phyloP scores from a whole-genome alignment of 768 basidiomycete species.

The Roridomyces roridus region DNA sequence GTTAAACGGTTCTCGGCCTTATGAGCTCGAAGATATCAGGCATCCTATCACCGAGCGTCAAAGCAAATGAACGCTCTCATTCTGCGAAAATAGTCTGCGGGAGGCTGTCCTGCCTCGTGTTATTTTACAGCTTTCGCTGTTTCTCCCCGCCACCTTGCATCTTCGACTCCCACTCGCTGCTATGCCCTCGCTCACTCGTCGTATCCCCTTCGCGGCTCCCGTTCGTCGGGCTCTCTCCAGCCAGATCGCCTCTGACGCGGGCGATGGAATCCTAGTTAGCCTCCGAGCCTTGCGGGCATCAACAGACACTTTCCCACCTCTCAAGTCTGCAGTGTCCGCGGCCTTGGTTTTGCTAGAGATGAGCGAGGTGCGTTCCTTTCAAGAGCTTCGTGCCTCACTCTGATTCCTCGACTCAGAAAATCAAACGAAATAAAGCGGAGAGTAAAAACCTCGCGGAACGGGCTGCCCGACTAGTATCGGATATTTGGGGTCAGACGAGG shows the following conservation, averaged over 20 bases:
- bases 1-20: too few species aligned
- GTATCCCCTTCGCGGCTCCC: background rate
- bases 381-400: too few species aligned
- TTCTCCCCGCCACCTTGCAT: too few species aligned
- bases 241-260: background rate
- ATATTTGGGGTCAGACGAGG: slow-evolving; percentile 10
- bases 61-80: too few species aligned
- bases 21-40: too few species aligned
- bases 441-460: background rate
- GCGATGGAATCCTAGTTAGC: background rate
- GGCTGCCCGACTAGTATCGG: background rate
- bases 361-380: background rate
- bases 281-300: background rate
- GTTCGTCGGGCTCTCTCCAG: too few species aligned
- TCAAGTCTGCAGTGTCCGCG: background rate
- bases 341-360: background rate
- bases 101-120: too few species aligned
- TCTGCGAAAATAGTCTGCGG: too few species aligned
- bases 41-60: too few species aligned
- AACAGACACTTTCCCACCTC: too few species aligned
- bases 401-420: slow-evolving; percentile 4
- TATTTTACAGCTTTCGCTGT: too few species aligned
- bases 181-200: background rate
- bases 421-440: slow-evolving; percentile 13
- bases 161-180: too few species aligned